A percentile compares a stretch with the other conserved stretches of the same genome.
Evolutionary conservation across 495 filamentous ascomycete species (phyloP).

Genomic region (Hypoxylon rickii): DNA sequence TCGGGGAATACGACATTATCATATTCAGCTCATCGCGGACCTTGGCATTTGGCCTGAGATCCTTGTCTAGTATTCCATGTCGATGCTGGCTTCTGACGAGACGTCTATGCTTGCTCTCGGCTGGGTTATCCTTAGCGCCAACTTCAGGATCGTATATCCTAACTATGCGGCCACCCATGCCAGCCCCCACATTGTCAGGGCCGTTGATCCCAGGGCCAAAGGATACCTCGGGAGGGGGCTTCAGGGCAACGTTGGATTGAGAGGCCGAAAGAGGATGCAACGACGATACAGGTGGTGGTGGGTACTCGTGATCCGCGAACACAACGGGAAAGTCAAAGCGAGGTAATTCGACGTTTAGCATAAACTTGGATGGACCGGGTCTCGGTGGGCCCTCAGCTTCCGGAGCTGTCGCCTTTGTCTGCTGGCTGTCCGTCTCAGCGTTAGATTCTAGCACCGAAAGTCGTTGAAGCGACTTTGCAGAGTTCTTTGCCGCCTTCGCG

Average conservation of each 20-base stretch:
- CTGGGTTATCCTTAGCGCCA: conserved; percentile 85
- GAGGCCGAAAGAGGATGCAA: conserved; percentile 64
- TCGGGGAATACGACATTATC: conserved; percentile 91
- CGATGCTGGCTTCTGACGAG: conserved; percentile 85
- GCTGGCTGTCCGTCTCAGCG: conserved; percentile 44
- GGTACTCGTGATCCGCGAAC: conserved; percentile 92
- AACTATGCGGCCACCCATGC: conserved; percentile 64
- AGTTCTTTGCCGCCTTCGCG: conserved; percentile 54
- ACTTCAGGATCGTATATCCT: conserved; percentile 94
- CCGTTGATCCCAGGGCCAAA: conserved; percentile 82
- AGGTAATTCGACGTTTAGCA: conserved; percentile 86
- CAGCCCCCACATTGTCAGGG: conserved; percentile 56
- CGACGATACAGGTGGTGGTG: conserved; percentile 76
- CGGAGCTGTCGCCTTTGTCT: conserved; percentile 33
- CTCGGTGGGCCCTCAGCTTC: conserved; percentile 57
- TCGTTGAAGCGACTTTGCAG: conserved; percentile 41
- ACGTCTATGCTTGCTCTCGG: conserved; percentile 91
- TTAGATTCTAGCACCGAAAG: conserved; percentile 33
- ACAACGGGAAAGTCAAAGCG: conserved; percentile 96
- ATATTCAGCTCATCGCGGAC: conserved; percentile 89
- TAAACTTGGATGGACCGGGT: conserved; percentile 57
- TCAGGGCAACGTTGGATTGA: conserved; percentile 69
- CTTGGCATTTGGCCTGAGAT: conserved; percentile 95
- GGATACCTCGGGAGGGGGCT: conserved; percentile 79
- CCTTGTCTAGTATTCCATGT: conserved; percentile 89